These are phyloP conservation scores for Fusarium napiforme DNA, from an alignment of 2,329 filamentous ascomycete genomes.

Conservation along the genomic window DNA sequence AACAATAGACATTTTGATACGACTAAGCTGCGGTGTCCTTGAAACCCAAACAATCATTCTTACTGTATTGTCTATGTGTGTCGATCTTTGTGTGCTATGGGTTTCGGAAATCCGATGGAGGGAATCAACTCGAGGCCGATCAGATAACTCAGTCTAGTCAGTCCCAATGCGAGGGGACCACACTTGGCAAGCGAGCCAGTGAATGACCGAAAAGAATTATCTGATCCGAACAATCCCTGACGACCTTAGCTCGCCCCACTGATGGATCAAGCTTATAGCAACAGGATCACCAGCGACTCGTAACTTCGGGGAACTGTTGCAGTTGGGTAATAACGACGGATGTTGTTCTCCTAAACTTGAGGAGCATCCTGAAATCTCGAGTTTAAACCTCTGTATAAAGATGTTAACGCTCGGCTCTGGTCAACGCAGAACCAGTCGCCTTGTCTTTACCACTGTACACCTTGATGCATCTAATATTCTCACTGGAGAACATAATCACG, in stretches of 20 bases:
- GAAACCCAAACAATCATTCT: not conserved
- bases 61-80: not conserved
- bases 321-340: not conserved
- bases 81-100: constrained; percentile 2
- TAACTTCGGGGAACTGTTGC: not conserved
- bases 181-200: constrained; percentile 5
- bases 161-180: not conserved
- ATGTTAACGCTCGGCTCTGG: not conserved
- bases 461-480: not conserved
- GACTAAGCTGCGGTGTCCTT: not conserved
- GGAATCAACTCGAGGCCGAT: constrained; percentile 13
- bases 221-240: constrained; percentile 48
- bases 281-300: not conserved
- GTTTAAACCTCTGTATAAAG: not conserved
- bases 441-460: not conserved
- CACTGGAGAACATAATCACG: not conserved
- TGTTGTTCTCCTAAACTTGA: not conserved
- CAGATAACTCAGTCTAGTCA: constrained; percentile 25
- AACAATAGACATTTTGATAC: not conserved
- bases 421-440: not conserved
- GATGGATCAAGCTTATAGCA: not conserved
- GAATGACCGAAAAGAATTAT: constrained; percentile 46
- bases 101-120: not conserved
- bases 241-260: not conserved
- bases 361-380: not conserved